Percentiles rank a stretch among this genome's conserved stretches.
Conservation (phyloP, 352 stramenopile genomes). For the Phytophthora niederhauseri region DNA sequence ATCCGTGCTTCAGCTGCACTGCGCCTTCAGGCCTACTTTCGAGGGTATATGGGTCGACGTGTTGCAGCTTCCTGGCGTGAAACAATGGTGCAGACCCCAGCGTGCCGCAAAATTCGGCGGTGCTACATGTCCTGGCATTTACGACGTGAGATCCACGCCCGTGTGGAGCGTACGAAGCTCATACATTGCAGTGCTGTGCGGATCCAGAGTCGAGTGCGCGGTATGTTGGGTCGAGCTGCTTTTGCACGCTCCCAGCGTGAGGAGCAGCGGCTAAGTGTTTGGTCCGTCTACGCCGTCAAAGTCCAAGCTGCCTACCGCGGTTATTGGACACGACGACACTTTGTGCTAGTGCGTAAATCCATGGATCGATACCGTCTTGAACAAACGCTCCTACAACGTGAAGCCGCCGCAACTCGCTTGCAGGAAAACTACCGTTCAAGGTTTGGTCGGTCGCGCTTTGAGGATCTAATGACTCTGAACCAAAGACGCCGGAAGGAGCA, state of each 20-base stretch:
- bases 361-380: conserved; percentile 67
- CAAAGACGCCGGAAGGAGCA: conserved; percentile 59
- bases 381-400: conserved; percentile 40
- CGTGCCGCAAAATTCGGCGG: conserved; percentile 50
- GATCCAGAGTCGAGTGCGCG: conserved; percentile 67
- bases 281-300: conserved; percentile 50
- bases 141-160: conserved; percentile 39
- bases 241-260: conserved; percentile 41
- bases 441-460: conserved; percentile 71
- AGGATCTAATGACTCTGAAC: conserved; percentile 76
- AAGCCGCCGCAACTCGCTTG: conserved; percentile 50
- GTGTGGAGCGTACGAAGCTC: conserved; percentile 41
- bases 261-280: conserved; percentile 38
- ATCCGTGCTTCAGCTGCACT: conserved; percentile 74
- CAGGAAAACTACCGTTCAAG: conserved; percentile 64
- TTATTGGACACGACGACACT: conserved; percentile 59
- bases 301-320: conserved; percentile 68
- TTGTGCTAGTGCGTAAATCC: conserved; percentile 60
- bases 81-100: conserved; percentile 59
- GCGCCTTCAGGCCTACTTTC: conserved; percentile 73
- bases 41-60: conserved; percentile 54
- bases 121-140: conserved; percentile 60
- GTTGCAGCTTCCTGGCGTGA: conserved; percentile 60
- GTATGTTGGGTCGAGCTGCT: conserved; percentile 48
- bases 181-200: conserved; percentile 42